Base-by-base conservation (phyloP, 164 flowering plant genomes). In the Umbellularia californica region DNA sequence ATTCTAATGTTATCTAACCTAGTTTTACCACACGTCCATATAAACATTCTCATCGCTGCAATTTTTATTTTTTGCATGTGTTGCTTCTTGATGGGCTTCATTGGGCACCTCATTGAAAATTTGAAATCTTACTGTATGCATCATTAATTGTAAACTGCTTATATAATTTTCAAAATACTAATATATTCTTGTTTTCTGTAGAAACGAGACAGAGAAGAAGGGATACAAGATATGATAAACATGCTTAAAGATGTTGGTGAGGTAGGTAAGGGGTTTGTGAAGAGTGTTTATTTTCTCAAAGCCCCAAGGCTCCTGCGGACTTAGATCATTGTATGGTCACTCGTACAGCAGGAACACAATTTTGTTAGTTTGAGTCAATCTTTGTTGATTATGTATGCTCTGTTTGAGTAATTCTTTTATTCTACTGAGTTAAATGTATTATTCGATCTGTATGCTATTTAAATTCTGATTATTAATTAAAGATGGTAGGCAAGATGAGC, bases 181-280 rank as follows among this genome's bases (percentile, higher is more conserved):
- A 67, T 9, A 17, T 67, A 2, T 67, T 13, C 5, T 41, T 63
- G 20, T 70, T 41, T 58, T 70, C 75, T 77, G 23, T 88, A 95
- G 98, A 95, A 93, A 81, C 87, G 98, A 6, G 83, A 35, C 55
- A 82, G 95, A 72, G 95, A 89, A 47, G 92, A 82, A 69, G 73
- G 25, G 12, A 74, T 5, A 11, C 77, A 70, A 70, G 85, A 88
- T 70, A 80, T 84, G 1, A 52, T 83, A 12, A 82, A 81, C 20
- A 51, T 88, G 65, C 78, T 94, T 19, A 71, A 72, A 72, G 63
- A 50, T 28, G 88, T 89, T 3, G 97, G 95, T 71, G 86, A 89
- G 64, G 80, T 79, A n/a, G 99, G 98, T n/a, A 92, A 83, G 83
- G 98, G 97, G 12, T 83, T 93, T 73, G 91, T 93, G 64, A 90